Evolutionary conservation across 2,329 filamentous ascomycete genomes (phyloP).

Genomic region (Arthroderma uncinatum): DNA sequence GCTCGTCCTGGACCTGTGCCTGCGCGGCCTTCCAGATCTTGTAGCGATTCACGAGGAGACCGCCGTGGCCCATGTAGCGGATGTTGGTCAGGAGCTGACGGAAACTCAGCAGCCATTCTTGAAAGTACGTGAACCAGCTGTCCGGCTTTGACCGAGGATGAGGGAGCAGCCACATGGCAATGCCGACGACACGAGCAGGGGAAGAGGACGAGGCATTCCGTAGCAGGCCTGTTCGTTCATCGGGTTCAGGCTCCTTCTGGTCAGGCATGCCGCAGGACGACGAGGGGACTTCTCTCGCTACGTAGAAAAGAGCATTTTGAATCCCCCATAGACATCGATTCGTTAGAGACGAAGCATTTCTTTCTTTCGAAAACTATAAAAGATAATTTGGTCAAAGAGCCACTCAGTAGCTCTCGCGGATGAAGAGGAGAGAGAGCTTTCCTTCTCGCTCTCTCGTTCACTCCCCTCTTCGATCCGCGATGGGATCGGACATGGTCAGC

Average conservation of each 20-base stretch:
- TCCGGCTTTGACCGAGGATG: constrained; percentile 37
- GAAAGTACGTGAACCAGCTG: constrained; percentile 52
- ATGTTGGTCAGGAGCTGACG: constrained; percentile 57
- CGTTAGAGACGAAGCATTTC: constrained; percentile 53
- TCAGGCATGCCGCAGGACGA: neutral
- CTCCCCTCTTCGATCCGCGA: constrained; percentile 4
- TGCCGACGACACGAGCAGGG: constrained; percentile 49
- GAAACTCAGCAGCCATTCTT: constrained; percentile 55
- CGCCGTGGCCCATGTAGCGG: constrained; percentile 53
- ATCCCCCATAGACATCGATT: constrained; percentile 62
- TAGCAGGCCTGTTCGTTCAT: constrained; percentile 15
- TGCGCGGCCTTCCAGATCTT: constrained; percentile 63
- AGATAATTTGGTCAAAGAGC: neutral
- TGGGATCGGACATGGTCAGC: neutral
- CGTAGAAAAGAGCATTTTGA: constrained; percentile 56
- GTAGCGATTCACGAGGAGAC: constrained; percentile 55
- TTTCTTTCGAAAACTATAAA: constrained; percentile 46
- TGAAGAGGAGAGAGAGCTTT: constrained; percentile 1
- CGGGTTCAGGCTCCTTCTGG: constrained; percentile 11
- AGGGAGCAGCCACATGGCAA: constrained; percentile 62
- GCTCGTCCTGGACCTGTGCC: constrained; percentile 46
- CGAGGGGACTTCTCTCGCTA: constrained; percentile 46
- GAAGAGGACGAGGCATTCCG: neutral
- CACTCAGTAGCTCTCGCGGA: constrained; percentile 2
- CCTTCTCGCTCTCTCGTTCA: neutral